Evolutionary conservation across 1,284 basidiomycete species (phyloP), one percentile per base, ranked within the genome.

Genomic region (Puccinia coronata): DNA sequence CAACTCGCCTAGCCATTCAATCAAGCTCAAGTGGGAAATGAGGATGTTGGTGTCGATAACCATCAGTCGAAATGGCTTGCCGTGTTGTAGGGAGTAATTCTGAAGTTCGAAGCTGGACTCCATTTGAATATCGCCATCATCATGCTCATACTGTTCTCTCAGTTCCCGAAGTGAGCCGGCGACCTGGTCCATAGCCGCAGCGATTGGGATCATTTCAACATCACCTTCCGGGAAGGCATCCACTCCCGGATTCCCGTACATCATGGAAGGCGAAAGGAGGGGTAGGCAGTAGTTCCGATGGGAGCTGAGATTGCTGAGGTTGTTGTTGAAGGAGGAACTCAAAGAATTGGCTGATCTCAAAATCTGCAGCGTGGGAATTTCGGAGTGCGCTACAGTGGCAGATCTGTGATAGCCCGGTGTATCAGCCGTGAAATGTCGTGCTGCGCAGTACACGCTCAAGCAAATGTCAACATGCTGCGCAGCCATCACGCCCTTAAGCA

Each of bases 21-120:
- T 57, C 49, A 74, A 41, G 25, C 72, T 74, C 18, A 74, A 51
- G 55, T 59, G 72, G 59, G 49, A 25, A 31, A 74, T 74, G 57
- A 74, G 72, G 57, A 74, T 74, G 53, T 74, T 74, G 53, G 72
- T 74, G 59, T 74, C 72, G 72, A 74, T 59, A 12, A 74, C 39
- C 51, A 59, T 20, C 25, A 74, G 25, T n/a, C 53, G 57, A 31
- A 74, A 57, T 18, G 51, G 31, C 39, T 74, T 51, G 39, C 25
- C 4, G 39, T 16, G 11, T 69, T 12, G 65, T 9, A 47, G 39
- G 4, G 20, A 39, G 43, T 69, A 36, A 34, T 61, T 31, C 31
- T 61, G 59, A 34, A 6, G 20, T 36, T 74, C 72, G n/a, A 74
- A 74, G 9, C 28, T 31, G 28, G 51, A 55, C 49, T 74, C 72